Evolutionary conservation across 768 basidiomycete species (phyloP), one percentile per base, ranked within the genome.

Genomic region (Hebeloma cylindrosporum): DNA sequence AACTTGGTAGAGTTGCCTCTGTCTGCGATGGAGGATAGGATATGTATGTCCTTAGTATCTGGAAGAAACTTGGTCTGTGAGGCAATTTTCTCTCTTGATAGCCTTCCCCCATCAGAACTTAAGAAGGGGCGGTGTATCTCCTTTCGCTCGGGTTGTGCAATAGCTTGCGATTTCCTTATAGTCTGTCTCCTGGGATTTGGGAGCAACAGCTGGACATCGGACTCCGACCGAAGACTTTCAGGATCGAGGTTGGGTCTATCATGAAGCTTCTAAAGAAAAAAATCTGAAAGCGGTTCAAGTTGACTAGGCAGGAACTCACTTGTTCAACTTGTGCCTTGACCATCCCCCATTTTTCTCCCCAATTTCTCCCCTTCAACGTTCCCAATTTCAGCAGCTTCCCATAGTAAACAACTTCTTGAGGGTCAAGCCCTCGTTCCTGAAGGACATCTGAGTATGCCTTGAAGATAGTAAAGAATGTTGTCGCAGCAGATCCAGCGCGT

Each of bases 371-470:
- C 65, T 82, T 87, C 55, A 93, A 59, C 30, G 86, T 88, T 34
- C 88, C 88, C 3, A 94, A 70, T 62, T 93, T 91, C 47, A 94
- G 66, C 22, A 94, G 64, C 60, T 89, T 87, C 14, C 82, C 80
- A 60, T 93, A 94, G 58, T 85, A 88, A 3, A 83, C 70, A 7
- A 88, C 86, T 60, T 92, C 91, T 50, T 83, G 80, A 16, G 83
- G 75, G 50, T 91, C 86, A n/a, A 92, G 65, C 2, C 84, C 84
- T 2, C 82, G 76, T 53, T 87, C 84, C 46, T 77, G 75, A 17
- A 93, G 67, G 16, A 91, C 78, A 45, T 87, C 82, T 57, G 83
- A 88, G 64, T 93, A 93, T 0, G 89, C 85, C 59, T 87, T 89
- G 72, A 90, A 83, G n/a, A 91, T 78, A 4, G 79, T 77, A 28